Base-by-base conservation (phyloP, 176 grass and related monocot species). In the Triticum timopheevii region DNA sequence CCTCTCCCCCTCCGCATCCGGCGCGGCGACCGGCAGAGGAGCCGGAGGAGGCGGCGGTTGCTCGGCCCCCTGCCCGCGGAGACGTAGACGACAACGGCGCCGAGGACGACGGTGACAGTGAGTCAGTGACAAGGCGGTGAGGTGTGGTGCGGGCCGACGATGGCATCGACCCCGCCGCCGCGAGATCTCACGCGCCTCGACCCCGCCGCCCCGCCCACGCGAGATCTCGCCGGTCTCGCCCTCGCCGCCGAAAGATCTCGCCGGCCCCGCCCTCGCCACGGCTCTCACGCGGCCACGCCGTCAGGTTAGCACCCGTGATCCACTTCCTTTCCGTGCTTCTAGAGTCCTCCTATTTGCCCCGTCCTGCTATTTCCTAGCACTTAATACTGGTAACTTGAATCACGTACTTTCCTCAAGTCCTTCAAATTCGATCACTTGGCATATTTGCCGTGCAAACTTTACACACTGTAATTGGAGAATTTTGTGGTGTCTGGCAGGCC, bases 401-500 rank as follows among this genome's bases (percentile, higher is more conserved):
- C 42, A 30, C 13, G 35, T 35, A 69, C 38, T 59, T 83, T 39
- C 74, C 83, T 80, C 36, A 42, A 73, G 10, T 2, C 42, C 40
- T 38, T 40, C 69, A 15, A 73, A 73, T 73, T 73, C 23, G 39
- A 52, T 52, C 39, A 20, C 7, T 5, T 22, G 1, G 76, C 65
- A 61, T 71, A n/a, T 36, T 44, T 56, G 33, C 44, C 66, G 5
- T 77, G 70, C 74, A 74, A 76, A 36, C 3, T 62, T 36, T 7
- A 30, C 22, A 36, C 36, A 30, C 68, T 49, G n/a, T 45, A 76
- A 69, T 24, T 61, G 15, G 80, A 1, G 11, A 45, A 69, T 69
- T 80, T 71, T 22, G 38, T 20, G 1, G 0, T 22, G 24, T 86
- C 47, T 83, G 10, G 52, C 80, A 98, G 96, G 77, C 65, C 86